Evolutionary conservation across 352 stramenopile species (phyloP).

Genomic region (Pythium plurisporium): DNA sequence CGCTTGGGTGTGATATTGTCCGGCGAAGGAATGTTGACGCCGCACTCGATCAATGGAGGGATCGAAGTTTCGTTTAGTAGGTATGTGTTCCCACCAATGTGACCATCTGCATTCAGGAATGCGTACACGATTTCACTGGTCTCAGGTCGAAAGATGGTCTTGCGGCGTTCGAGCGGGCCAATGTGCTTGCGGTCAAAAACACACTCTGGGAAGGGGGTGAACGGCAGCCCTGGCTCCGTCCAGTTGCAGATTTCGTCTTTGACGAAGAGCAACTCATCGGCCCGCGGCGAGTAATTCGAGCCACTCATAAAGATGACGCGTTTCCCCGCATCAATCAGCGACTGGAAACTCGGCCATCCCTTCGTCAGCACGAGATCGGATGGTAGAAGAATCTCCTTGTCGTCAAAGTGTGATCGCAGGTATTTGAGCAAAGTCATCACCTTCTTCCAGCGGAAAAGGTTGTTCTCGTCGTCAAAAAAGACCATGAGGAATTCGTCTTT

Average conservation of each 20-base stretch:
- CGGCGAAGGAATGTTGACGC: conserved; percentile 73
- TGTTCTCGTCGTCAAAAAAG: conserved; percentile 79
- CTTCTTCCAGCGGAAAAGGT: conserved; percentile 80
- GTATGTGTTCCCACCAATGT: conserved; percentile 62
- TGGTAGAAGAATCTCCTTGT: conserved; percentile 61
- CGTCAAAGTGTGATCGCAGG: conserved; percentile 53
- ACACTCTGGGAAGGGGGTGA: conserved; percentile 59
- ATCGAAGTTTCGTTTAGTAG: conserved; percentile 65
- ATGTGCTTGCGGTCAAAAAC: conserved; percentile 38
- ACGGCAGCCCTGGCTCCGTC: conserved; percentile 62
- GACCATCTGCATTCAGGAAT: conserved; percentile 73
- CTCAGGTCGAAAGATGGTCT: conserved; percentile 74
- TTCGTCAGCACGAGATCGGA: conserved; percentile 47
- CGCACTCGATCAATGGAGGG: conserved; percentile 58
- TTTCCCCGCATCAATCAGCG: conserved; percentile 57
- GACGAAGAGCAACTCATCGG: conserved; percentile 71
- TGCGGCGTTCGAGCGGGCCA: conserved; percentile 36
- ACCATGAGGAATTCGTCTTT: conserved; percentile 57
- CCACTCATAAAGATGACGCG: conserved; percentile 78
- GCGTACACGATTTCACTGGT: conserved; percentile 84
- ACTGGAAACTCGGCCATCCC: conserved; percentile 58
- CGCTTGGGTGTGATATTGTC: conserved; percentile 82
- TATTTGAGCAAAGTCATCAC: conserved; percentile 57
- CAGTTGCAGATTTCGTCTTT: conserved; percentile 75
- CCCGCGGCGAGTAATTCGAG: conserved; percentile 55